These are phyloP conservation scores for Blastobotrys capitulatus DNA, from an alignment of 1,139 yeast species.

Conservation along the genomic window DNA sequence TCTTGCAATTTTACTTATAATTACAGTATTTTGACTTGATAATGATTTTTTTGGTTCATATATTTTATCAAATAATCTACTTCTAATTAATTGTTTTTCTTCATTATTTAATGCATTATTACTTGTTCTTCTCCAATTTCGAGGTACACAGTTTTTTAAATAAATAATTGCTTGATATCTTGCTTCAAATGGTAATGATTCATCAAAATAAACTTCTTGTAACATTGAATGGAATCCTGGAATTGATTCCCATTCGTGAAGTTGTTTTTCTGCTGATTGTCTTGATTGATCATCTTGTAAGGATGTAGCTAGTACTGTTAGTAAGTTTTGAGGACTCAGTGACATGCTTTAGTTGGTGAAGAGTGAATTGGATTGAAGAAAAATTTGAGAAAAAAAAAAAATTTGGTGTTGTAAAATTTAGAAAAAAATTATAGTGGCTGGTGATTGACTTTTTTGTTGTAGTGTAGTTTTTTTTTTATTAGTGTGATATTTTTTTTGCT, in stretches of 20 bases:
- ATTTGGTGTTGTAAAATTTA: no score
- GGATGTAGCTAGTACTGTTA: constrained; percentile 2
- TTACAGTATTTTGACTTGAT: constrained; percentile 76
- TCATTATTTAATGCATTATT: constrained; percentile 39
- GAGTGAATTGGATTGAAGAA: no score
- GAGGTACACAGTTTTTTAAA: constrained; percentile 64
- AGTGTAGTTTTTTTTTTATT: no score
- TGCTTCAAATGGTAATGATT: constrained; percentile 3
- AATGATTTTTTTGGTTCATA: constrained; percentile 70
- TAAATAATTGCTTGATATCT: constrained; percentile 62
- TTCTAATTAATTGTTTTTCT: constrained; percentile 62
- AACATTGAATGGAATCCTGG: constrained; percentile 10
- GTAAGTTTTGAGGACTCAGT: constrained; percentile 7
- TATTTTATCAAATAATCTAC: constrained; percentile 52
- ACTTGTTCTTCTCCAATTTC: constrained; percentile 11
- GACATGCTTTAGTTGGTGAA: constrained; percentile 2
- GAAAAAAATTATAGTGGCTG: neutral
- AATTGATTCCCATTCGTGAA: constrained; percentile 3
- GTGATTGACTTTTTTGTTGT: no score
- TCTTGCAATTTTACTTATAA: constrained; percentile 70
- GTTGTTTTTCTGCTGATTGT: constrained; percentile 3
- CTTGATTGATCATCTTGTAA: constrained; percentile 3
- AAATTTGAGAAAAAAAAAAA: neutral
- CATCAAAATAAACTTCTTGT: constrained; percentile 9
- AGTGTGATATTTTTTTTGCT: no score